A percentile compares a stretch with the other conserved stretches of the same genome.
phyloP scores from a whole-genome alignment of 1,284 basidiomycete genomes.

The Cerrena zonata region DNA sequence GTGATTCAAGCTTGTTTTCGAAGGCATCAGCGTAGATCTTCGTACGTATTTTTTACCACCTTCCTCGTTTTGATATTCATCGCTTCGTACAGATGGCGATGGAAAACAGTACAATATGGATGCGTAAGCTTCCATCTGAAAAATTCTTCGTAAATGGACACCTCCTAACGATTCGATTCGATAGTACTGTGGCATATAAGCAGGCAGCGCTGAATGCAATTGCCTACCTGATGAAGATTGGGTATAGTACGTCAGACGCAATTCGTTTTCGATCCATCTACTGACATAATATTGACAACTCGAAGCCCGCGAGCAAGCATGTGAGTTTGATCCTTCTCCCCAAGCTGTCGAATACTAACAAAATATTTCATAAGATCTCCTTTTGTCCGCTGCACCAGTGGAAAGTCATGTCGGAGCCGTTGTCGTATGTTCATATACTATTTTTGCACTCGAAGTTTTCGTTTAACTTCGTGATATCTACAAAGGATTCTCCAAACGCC shows the following conservation, averaged over 20 bases:
- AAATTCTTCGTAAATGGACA: too few relatives aligned
- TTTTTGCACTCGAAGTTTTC: too few relatives aligned
- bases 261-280: background rate
- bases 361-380: slow-evolving; percentile 55
- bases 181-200: slow-evolving; percentile 70
- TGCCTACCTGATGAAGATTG: slow-evolving; percentile 61
- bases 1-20: slow-evolving; percentile 51
- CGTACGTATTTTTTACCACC: slow-evolving; percentile 34
- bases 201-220: slow-evolving; percentile 76
- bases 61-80: too few relatives aligned
- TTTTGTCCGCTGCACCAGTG: slow-evolving; percentile 71
- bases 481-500: slow-evolving; percentile 68
- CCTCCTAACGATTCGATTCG: too few relatives aligned
- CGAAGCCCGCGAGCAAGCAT: slow-evolving; percentile 65
- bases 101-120: slow-evolving; percentile 77
- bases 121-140: slow-evolving; percentile 56
- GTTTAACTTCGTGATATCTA: background rate
- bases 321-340: slow-evolving; percentile 38
- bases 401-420: slow-evolving; percentile 73
- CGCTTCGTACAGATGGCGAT: slow-evolving; percentile 67
- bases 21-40: slow-evolving; percentile 68
- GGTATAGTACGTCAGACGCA: background rate
- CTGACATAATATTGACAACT: slow-evolving; percentile 1
- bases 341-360: slow-evolving; percentile 38
- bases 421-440: slow-evolving; percentile 45